Conservation (phyloP, 331 rosid species). For the Rosa hybrid region DNA sequence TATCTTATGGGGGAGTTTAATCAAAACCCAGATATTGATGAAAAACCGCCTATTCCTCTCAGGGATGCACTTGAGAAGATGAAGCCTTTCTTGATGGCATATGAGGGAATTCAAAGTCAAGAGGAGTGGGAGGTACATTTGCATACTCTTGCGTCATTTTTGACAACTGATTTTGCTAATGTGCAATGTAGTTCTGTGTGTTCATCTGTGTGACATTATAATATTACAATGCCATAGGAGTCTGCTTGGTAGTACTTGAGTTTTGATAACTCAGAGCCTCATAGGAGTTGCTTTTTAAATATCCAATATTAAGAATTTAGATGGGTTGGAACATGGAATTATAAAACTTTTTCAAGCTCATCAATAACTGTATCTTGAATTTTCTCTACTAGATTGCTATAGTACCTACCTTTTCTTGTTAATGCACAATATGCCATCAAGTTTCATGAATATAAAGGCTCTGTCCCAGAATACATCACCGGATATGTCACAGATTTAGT, state of each 20-base stretch:
- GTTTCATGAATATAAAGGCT: background rate
- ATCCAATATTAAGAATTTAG: background rate
- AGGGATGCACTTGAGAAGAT: conserved; percentile 86
- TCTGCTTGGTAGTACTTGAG: background rate
- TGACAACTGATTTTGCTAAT: background rate
- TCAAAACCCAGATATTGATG: conserved; percentile 82
- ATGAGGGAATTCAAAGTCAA: conserved; percentile 82
- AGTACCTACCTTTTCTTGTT: background rate
- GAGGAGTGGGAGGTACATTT: conserved; percentile 94
- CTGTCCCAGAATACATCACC: background rate
- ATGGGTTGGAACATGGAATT: background rate
- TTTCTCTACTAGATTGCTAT: background rate
- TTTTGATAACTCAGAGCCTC: background rate
- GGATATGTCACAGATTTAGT: background rate
- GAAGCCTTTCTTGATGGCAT: conserved; percentile 92
- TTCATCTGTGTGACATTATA: background rate
- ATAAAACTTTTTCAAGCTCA: background rate
- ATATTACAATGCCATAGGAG: background rate
- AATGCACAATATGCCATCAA: background rate
- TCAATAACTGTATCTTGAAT: background rate
- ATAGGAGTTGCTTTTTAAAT: background rate
- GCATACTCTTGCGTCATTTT: conserved; percentile 12
- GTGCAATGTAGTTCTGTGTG: background rate
- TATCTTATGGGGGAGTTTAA: conserved; percentile 81
- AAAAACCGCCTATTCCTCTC: conserved; percentile 60